Evolutionary conservation across 2,329 filamentous ascomycete genomes (phyloP).

Genomic region (Chrysoporthe puriensis): DNA sequence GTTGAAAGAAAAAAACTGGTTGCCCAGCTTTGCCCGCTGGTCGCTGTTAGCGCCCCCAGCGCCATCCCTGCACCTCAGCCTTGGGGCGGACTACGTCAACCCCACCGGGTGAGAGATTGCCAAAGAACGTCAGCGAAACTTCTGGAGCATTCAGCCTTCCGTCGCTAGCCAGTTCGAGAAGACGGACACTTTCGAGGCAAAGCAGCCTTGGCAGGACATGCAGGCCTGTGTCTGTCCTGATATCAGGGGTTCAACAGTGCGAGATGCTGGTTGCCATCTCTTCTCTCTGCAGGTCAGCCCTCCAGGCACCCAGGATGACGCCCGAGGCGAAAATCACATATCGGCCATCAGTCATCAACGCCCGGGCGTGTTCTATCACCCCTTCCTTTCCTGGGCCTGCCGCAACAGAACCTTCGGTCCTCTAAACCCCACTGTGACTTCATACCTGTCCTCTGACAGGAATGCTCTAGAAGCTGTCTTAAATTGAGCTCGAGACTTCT

Average conservation of each 20-base stretch:
- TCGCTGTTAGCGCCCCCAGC: conserved; percentile 12
- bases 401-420: conserved; percentile 10
- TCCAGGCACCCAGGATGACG: neutral
- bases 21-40: conserved; percentile 16
- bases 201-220: neutral
- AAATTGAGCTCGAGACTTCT: neutral
- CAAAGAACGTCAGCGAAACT: conserved; percentile 15
- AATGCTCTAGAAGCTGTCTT: neutral
- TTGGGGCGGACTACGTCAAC: neutral
- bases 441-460: neutral
- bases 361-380: conserved; percentile 9
- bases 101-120: conserved; percentile 3
- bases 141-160: conserved; percentile 7
- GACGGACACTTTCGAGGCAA: neutral
- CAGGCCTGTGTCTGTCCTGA: neutral
- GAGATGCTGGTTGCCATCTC: neutral
- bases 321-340: neutral
- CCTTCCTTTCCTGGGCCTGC: conserved; percentile 1
- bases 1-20: conserved; percentile 16
- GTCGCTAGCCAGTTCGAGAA: neutral
- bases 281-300: neutral
- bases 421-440: conserved; percentile 8
- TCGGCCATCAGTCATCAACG: neutral
- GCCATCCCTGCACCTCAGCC: conserved; percentile 5
- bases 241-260: neutral